Conservation (phyloP, 495 filamentous ascomycete genomes). For the Evernia prunastri region DNA sequence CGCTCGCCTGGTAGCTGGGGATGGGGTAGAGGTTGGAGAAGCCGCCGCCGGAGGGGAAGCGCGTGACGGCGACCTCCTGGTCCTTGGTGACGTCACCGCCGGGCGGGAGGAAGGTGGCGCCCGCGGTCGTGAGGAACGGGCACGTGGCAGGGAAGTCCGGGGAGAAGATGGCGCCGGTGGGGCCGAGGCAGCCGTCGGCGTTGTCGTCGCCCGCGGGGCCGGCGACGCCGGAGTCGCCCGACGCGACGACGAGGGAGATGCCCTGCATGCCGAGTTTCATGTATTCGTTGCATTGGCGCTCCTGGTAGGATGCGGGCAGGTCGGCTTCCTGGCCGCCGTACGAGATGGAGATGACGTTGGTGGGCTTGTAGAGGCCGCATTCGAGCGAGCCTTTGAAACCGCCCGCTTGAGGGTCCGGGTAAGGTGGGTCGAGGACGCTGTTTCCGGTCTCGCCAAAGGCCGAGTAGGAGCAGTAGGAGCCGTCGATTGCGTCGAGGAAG, state of each 20-base stretch:
- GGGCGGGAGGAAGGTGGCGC: conserved; percentile 40
- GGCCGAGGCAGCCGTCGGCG: conserved; percentile 27
- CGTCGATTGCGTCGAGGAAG: conserved; percentile 57
- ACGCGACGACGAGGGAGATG: conserved; percentile 55
- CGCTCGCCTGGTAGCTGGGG: conserved; percentile 50
- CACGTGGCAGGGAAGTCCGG: conserved; percentile 48
- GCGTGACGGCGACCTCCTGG: conserved; percentile 36
- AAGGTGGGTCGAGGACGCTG: conserved; percentile 43
- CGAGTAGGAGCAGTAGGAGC: conserved; percentile 47
- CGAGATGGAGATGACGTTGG: conserved; percentile 45
- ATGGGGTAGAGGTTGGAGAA: conserved; percentile 61
- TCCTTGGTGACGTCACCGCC: conserved; percentile 33
- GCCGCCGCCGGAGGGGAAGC: conserved; percentile 55
- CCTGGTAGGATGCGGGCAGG: conserved; percentile 46
- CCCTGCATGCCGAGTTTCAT: conserved; percentile 63
- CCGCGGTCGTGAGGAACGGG: conserved; percentile 47
- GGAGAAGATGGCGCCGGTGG: conserved; percentile 38
- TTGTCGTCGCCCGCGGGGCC: conserved; percentile 35
- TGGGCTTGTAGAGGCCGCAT: conserved; percentile 47
- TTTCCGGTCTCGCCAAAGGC: conserved; percentile 37
- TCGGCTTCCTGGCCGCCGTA: conserved; percentile 50
- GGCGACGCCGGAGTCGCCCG: conserved; percentile 54
- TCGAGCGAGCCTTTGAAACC: conserved; percentile 52
- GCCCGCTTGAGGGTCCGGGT: conserved; percentile 38
- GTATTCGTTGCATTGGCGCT: conserved; percentile 52